phyloP scores from a whole-genome alignment of 805 yeast species.

The Kluyveromyces lactis region DNA sequence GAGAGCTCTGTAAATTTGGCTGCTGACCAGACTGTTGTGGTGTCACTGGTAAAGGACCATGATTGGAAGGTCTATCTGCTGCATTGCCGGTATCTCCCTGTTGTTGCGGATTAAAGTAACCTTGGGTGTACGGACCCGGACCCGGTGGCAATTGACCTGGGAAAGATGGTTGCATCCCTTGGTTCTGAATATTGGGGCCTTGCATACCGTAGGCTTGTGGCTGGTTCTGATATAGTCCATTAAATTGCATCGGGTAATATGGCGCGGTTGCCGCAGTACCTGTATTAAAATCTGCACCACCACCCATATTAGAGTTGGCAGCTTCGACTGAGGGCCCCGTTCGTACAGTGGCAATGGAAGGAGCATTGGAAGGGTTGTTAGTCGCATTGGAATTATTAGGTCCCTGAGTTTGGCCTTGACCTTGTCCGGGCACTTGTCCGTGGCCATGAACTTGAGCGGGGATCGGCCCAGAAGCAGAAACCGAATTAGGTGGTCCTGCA shows the following conservation, averaged over 20 bases:
- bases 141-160: not conserved
- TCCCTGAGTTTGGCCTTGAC: not conserved
- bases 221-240: not conserved
- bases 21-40: not conserved
- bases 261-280: not conserved
- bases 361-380: not conserved
- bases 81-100: constrained; percentile 4
- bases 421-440: not conserved
- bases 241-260: not conserved
- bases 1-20: constrained; percentile 1
- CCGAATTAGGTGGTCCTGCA: not conserved
- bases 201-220: constrained; percentile 1
- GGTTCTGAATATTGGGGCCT: not conserved
- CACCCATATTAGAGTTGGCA: not conserved
- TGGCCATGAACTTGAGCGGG: no score
- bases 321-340: not conserved
- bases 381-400: not conserved
- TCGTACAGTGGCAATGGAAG: not conserved
- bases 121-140: not conserved
- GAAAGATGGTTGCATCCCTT: not conserved
- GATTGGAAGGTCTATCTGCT: no score
- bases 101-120: constrained; percentile 4
- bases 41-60: no score
- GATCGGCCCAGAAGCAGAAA: no score
- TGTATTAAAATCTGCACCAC: not conserved